Conservation (phyloP, 768 basidiomycete genomes). For the Lyophyllum decastes region DNA sequence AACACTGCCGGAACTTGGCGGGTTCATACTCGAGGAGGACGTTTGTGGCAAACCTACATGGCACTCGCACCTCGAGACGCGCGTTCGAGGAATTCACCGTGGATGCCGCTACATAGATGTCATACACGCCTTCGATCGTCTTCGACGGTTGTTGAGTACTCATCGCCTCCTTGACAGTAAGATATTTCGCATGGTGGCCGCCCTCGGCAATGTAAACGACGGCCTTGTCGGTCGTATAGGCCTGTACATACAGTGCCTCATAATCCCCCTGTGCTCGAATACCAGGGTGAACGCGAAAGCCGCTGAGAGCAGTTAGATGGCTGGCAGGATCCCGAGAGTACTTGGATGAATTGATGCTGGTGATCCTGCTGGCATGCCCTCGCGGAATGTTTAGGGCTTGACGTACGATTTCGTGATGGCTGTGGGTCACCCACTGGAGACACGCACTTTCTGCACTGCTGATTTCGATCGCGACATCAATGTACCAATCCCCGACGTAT, state of each 20-base stretch:
- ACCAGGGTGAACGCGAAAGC: too few relatives aligned
- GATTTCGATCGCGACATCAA: too few relatives aligned
- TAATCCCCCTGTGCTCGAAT: too few relatives aligned
- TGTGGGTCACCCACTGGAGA: too few relatives aligned
- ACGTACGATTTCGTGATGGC: too few relatives aligned
- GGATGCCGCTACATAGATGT: conserved; percentile 1
- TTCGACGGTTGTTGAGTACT: background rate
- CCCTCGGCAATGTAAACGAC: conserved; percentile 6
- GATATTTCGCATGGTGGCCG: conserved; percentile 11
- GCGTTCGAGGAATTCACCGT: conserved; percentile 6
- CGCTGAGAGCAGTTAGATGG: too few relatives aligned
- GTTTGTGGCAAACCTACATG: background rate
- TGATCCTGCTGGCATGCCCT: too few relatives aligned
- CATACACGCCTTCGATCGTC: conserved; percentile 1
- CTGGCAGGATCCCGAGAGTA: too few relatives aligned
- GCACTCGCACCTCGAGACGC: conserved; percentile 15
- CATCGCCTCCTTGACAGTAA: conserved; percentile 17
- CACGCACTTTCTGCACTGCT: too few relatives aligned
- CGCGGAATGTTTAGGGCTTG: too few relatives aligned
- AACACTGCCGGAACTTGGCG: background rate
- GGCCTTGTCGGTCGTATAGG: conserved; percentile 20
- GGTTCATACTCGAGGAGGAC: background rate
- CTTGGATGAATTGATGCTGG: too few relatives aligned
- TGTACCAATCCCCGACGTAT: too few relatives aligned
- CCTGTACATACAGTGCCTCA: conserved; percentile 12